phyloP scores from a whole-genome alignment of 257 asterid genomes.

The Capsicum pubescens region DNA sequence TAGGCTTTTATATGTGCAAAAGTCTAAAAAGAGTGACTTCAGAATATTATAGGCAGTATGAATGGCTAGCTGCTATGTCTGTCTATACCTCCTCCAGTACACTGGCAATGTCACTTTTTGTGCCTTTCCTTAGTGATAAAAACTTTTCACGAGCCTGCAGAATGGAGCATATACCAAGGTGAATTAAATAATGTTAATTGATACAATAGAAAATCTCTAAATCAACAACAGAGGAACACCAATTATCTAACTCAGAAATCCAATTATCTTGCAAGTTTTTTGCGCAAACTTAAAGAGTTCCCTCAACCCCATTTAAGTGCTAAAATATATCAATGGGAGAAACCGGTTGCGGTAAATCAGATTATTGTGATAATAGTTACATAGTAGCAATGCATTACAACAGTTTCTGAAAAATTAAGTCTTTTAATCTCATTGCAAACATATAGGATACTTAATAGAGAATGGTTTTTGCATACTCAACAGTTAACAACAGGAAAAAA shows the following conservation, averaged over 20 bases:
- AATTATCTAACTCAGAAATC: background rate
- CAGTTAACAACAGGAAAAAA: background rate
- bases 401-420: background rate
- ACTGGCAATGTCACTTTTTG: conserved; percentile 83
- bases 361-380: background rate
- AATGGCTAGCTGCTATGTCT: conserved; percentile 22
- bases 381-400: background rate
- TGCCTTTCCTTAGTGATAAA: conserved; percentile 89
- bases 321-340: conserved; percentile 12
- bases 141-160: conserved; percentile 95
- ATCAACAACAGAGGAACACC: conserved; percentile 3
- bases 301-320: conserved; percentile 24
- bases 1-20: conserved; percentile 25
- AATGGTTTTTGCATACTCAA: background rate
- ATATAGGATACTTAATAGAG: conserved; percentile 15
- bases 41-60: conserved; percentile 27
- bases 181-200: conserved; percentile 17
- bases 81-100: conserved; percentile 81
- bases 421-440: background rate
- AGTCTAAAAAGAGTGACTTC: conserved; percentile 5
- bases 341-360: background rate
- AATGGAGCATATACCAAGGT: conserved; percentile 18
- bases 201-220: background rate
- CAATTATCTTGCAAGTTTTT: background rate
- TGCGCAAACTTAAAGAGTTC: conserved; percentile 16